phyloP scores from a whole-genome alignment of 805 yeast species.

The Ogataea saltuana region DNA sequence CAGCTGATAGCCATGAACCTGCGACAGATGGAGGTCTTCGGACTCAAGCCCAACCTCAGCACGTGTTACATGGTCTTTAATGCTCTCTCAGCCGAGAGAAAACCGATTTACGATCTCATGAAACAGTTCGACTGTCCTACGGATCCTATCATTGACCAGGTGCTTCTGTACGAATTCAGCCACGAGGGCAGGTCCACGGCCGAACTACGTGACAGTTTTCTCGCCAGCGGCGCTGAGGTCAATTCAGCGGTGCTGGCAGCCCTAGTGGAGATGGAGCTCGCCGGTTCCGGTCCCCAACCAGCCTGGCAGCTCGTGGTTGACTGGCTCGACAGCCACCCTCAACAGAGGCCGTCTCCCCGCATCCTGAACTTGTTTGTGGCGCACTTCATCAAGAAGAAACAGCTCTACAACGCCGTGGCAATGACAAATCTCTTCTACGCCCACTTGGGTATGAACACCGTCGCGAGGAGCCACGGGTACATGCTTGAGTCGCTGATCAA shows the following conservation, averaged over 20 bases:
- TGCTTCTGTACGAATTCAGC: constrained; percentile 10
- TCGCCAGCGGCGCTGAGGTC: no score
- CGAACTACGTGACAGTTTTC: no score
- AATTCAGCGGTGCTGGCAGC: constrained; percentile 13
- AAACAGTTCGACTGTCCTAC: constrained; percentile 8
- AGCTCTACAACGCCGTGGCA: constrained; percentile 27
- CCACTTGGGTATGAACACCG: constrained; percentile 12
- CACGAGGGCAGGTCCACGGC: no score
- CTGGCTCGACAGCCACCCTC: background rate
- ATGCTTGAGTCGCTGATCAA: constrained; percentile 14
- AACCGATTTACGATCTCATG: constrained; percentile 15
- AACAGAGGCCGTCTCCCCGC: constrained; percentile 8
- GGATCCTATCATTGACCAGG: constrained; percentile 17
- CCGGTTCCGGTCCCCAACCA: constrained; percentile 12
- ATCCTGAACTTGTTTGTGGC: constrained; percentile 17
- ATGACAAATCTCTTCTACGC: constrained; percentile 20
- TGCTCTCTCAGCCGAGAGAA: constrained; percentile 10
- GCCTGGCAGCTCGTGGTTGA: constrained; percentile 18
- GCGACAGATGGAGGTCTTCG: constrained; percentile 17
- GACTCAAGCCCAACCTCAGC: constrained; percentile 21
- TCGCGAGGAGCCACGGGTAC: constrained; percentile 17
- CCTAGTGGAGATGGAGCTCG: constrained; percentile 12
- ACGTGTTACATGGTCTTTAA: constrained; percentile 27
- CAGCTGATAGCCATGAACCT: constrained; percentile 18
- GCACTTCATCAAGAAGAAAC: constrained; percentile 16